These are phyloP conservation scores for Salinomyces thailandicus DNA, from an alignment of 2,329 filamentous ascomycete species.

Conservation along the genomic window DNA sequence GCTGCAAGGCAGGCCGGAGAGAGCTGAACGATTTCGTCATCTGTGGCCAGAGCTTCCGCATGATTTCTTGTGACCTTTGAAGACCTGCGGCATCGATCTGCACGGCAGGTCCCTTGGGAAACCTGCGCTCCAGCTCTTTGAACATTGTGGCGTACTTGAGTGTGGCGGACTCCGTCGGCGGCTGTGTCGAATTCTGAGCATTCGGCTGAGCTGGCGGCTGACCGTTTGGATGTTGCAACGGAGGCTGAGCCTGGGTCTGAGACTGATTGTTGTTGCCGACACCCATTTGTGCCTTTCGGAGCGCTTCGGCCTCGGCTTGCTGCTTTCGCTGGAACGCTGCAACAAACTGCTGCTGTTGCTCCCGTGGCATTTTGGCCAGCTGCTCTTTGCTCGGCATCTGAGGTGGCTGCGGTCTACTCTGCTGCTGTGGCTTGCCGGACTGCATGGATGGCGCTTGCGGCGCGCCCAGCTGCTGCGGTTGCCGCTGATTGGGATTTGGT, in stretches of 20 bases:
- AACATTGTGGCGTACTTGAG: slow-evolving; percentile 7
- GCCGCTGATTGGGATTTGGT: slow-evolving; percentile 19
- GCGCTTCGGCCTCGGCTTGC: slow-evolving; percentile 10
- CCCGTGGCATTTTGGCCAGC: slow-evolving; percentile 15
- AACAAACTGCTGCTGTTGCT: slow-evolving; percentile 12
- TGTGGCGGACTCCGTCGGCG: slow-evolving; percentile 6
- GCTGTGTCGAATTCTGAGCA: neutral
- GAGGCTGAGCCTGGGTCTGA: neutral
- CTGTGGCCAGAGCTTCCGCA: slow-evolving; percentile 16
- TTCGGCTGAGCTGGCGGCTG: neutral
- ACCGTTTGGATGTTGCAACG: neutral
- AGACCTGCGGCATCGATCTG: slow-evolving; percentile 12
- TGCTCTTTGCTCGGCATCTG: slow-evolving; percentile 13
- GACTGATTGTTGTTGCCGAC: slow-evolving; percentile 4
- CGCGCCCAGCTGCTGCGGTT: slow-evolving; percentile 6
- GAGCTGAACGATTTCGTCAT: slow-evolving; percentile 9
- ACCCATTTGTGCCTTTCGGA: slow-evolving; percentile 17
- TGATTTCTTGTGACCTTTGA: slow-evolving; percentile 12
- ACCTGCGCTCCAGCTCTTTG: slow-evolving; percentile 13
- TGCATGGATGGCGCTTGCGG: slow-evolving; percentile 26
- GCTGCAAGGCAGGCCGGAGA: slow-evolving; percentile 10
- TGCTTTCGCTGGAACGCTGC: slow-evolving; percentile 14
- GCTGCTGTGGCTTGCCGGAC: slow-evolving; percentile 12
- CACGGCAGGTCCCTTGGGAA: slow-evolving; percentile 19
- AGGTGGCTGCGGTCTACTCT: slow-evolving; percentile 2